Base-by-base conservation (phyloP, 257 asterid species). In the Lithospermum erythrorhizon region DNA sequence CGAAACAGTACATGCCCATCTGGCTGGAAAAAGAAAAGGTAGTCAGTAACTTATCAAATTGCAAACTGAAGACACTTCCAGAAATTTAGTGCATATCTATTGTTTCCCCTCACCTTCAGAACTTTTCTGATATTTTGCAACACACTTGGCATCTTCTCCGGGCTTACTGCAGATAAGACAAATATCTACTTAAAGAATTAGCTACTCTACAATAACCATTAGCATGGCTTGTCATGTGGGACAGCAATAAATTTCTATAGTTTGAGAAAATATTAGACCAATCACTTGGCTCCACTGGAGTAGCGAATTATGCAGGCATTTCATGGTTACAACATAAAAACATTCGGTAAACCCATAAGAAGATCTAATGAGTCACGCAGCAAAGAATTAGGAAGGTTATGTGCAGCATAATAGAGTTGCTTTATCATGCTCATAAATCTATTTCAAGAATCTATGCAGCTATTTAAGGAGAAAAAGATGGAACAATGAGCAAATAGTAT, bases 161-260 rank as follows among this genome's bases (percentile, higher is more conserved):
- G 98, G 61, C 95, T 86, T 52, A 93, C 95, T 86, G 98, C 97
- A 80, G 98, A 93, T 72, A 93, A 78, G 72, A 88, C 95, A 81
- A 93, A 93, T 73, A 88, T 81, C 98, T 91, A 74, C 73, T 82
- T 80, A 76, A 76, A 79, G 68, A 61, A 86, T 86, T 81, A 91
- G 94, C 75, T 59, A 71, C 61, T 29, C 75, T 57, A 71, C 58
- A 54, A 73, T 59, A 41, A 62, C 58, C 27, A 37, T 55, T 10
- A 4, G 58, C 59, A 37, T 65, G 61, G 45, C 30, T 49, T 58
- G 63, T 69, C 61, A 59, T 61, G 19, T 53, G 32, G 48, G 55
- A 58, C 53, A 8, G 53, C 18, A 59, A 63, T 18, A 17, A 9
- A 20, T 25, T 9, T 13, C 19, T 23, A 14, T 23, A 55, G 30